phyloP scores from a whole-genome alignment of 768 basidiomycete genomes.

The Kwoniella pini region DNA sequence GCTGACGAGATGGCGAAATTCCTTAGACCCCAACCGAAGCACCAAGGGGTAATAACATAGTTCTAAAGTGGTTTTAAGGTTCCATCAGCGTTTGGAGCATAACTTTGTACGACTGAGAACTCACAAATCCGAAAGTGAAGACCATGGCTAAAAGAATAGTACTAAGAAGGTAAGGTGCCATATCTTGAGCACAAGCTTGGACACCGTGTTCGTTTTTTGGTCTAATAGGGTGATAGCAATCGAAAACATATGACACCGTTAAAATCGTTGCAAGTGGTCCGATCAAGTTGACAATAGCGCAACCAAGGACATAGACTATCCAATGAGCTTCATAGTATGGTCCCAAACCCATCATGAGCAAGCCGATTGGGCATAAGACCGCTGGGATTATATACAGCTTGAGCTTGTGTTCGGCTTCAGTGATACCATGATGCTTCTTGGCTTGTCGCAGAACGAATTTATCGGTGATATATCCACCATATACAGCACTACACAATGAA shows the following conservation, averaged over 20 bases:
- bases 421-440: conserved; percentile 19
- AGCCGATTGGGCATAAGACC: conserved; percentile 17
- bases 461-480: conserved; percentile 21
- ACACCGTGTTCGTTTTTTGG: conserved; percentile 4
- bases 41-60: conserved; percentile 28
- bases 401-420: conserved; percentile 29
- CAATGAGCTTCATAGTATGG: conserved; percentile 29
- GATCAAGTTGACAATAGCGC: conserved; percentile 13
- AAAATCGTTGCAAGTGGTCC: conserved; percentile 25
- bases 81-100: not conserved
- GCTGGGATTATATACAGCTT: conserved; percentile 20
- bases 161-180: conserved; percentile 15
- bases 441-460: conserved; percentile 16
- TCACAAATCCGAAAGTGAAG: conserved; percentile 20
- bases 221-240: conserved; percentile 21
- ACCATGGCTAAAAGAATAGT: conserved; percentile 13
- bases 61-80: not conserved
- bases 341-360: conserved; percentile 33
- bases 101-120: not conserved
- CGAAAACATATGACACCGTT: conserved; percentile 26
- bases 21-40: conserved; percentile 14
- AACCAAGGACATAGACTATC: conserved; percentile 31
- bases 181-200: conserved; percentile 17
- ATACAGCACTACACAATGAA: conserved; percentile 11
- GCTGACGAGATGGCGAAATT: conserved; percentile 26